Conservation (phyloP, 1,139 yeast genomes). For the Spathaspora sp. region DNA sequence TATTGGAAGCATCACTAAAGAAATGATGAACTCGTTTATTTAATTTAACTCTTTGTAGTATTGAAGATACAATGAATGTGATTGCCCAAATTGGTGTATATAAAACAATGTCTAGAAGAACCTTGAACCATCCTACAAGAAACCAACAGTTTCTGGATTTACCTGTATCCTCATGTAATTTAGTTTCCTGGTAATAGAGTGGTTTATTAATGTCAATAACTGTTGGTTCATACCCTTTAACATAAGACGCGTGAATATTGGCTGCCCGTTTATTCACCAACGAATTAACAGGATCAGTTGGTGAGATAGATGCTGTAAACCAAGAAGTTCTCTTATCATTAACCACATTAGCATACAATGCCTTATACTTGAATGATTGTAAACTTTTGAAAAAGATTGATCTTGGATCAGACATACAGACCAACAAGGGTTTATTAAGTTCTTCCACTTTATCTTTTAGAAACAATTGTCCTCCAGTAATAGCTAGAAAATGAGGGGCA, state of each 20-base stretch:
- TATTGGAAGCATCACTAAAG: constrained; percentile 27
- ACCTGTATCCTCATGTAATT: not conserved
- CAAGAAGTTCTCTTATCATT: constrained; percentile 80
- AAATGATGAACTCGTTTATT: constrained; percentile 31
- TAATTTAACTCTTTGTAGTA: constrained; percentile 41
- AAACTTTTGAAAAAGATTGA: constrained; percentile 63
- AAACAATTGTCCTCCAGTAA: constrained; percentile 72
- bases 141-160: constrained; percentile 16
- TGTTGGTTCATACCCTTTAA: constrained; percentile 52
- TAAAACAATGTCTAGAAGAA: constrained; percentile 40
- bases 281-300: constrained; percentile 59
- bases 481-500: constrained; percentile 64
- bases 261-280: constrained; percentile 39
- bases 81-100: constrained; percentile 55
- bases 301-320: constrained; percentile 75
- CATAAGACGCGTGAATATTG: constrained; percentile 42
- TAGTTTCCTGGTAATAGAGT: constrained; percentile 8
- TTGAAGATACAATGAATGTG: constrained; percentile 46
- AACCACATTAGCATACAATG: constrained; percentile 71
- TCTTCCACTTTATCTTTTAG: constrained; percentile 26
- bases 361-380: constrained; percentile 45
- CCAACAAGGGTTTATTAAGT: constrained; percentile 49
- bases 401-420: constrained; percentile 61
- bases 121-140: constrained; percentile 47
- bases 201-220: constrained; percentile 50